Evolutionary conservation across 495 filamentous ascomycete genomes (phyloP), one percentile per base, ranked within the genome.

Genomic region (Diplogelasinospora grovesii): DNA sequence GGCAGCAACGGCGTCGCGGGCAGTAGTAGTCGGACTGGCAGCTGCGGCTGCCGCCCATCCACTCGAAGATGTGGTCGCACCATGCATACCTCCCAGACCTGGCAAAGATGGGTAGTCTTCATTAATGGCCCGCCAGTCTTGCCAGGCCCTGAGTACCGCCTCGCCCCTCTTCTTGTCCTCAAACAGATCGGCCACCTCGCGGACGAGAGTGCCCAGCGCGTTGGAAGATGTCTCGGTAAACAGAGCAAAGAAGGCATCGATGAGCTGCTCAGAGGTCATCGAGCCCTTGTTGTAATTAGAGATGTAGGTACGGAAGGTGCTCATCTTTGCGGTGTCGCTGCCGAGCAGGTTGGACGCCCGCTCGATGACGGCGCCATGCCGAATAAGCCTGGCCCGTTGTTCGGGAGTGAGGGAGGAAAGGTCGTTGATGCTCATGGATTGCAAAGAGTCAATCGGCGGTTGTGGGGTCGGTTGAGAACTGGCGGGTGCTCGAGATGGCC

Each of bases 101-200:
- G 89, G 89, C 0, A 98, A 74, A 0, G 86, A 84, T 0, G 92
- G 92, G 53, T 96, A 98, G 62, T 98, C 90, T 62, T 96, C 92
- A 50, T 95, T 90, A 53, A 90, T 86, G 8, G 86, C 89, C 10
- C 84, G 86, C 86, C 92, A 93, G 62, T 95, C 85, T 45, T 83
- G 85, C 90, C 89, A 97, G 4, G 89, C 81, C 48, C 78, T 83
- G 2, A 85, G 75, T 1, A 99, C 71, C 3, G 64, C 70, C 8
- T 77, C 79, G 9, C 73, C 77, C 54, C 95, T 96, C 8, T 51
- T 53, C 28, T 81, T 73, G 34, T 89, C 82, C 48, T 97, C 89
- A 52, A 88, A 99, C 15, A 97, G 82, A 3, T 97, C 93, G 14
- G 88, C 86, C 4, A 95, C 79, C 50, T 97, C 93, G 32, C 89